Evolutionary conservation across 1,284 basidiomycete genomes (phyloP).

Genomic region (Anthracocystis setariae): DNA sequence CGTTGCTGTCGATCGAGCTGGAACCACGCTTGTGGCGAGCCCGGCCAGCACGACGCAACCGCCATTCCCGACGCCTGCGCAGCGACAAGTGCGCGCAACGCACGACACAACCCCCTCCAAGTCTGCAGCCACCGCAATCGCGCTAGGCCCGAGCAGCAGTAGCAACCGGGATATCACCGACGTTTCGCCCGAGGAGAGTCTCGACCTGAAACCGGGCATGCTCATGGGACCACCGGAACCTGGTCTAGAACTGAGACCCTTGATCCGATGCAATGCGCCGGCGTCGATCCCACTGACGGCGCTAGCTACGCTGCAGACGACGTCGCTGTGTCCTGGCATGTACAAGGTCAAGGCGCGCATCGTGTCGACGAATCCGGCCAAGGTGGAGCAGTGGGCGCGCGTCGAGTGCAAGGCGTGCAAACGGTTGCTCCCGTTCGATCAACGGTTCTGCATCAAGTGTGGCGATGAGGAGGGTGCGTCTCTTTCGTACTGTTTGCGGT

Average conservation of each 20-base stretch:
- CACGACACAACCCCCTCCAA: constrained; percentile 22
- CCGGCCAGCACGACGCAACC: constrained; percentile 11
- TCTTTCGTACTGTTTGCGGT: constrained; percentile 33
- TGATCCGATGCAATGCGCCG: constrained; percentile 42
- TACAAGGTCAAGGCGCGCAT: constrained; percentile 39
- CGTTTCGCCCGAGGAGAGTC: constrained; percentile 12
- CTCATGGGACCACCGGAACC: constrained; percentile 27
- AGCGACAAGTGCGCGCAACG: constrained; percentile 20
- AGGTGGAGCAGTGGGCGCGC: constrained; percentile 38
- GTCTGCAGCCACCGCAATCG: neutral
- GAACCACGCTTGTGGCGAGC: constrained; percentile 7
- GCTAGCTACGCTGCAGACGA: constrained; percentile 28
- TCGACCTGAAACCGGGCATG: constrained; percentile 23
- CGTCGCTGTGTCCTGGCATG: constrained; percentile 35
- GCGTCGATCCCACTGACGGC: constrained; percentile 27
- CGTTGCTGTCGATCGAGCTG: neutral
- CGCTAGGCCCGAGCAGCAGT: constrained; percentile 17
- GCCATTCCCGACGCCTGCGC: constrained; percentile 42
- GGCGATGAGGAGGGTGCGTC: constrained; percentile 44
- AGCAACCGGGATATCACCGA: constrained; percentile 7
- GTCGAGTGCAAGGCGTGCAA: constrained; percentile 41
- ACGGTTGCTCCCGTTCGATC: constrained; percentile 28
- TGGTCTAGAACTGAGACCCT: constrained; percentile 11
- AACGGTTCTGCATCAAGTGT: constrained; percentile 46
- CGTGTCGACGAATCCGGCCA: constrained; percentile 34